Base-by-base conservation (phyloP, 1,284 basidiomycete species). In the Ganoderma sinense region DNA sequence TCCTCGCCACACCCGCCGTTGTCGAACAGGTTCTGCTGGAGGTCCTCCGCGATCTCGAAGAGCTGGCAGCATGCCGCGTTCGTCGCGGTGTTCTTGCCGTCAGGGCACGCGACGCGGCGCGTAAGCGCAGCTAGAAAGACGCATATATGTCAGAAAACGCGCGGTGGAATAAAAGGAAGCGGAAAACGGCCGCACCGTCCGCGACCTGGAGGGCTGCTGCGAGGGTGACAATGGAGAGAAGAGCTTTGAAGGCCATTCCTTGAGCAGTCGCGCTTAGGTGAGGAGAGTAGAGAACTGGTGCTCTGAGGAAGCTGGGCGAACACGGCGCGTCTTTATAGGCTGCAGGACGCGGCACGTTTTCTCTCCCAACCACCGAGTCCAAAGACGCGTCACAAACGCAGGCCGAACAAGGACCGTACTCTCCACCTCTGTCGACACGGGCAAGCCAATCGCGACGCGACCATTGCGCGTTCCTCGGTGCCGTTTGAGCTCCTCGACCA, bases 51-150 rank as follows among this genome's bases (percentile, higher is more conserved):
- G 29, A 83, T 74, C 48, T 81, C 77, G 78, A 83, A 83, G 58
- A 78, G 74, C 65, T 77, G 73, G 71, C 82, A 84, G 75, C 83
- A 84, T 5, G 82, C 82, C 39, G 74, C 79, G 70, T 84, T 82
- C 2, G 80, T 76, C 36, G 80, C 82, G 16, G 76, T 78, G 61
- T 79, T 73, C 29, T 64, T 61, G 41, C 76, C 76, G 62, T 75
- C 75, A 41, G 75, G 70, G 66, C 76, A 77, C 29, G 76, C 69
- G 39, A 74, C 75, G 23, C 74, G 75, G 55, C 72, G 72, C 33
- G 72, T 73, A 45, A 77, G 64, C 36, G 76, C 76, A 64, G 71
- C 76, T 76, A 33, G 33, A 1, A 1, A 6, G 1, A 14, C 16
- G 41, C 29, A 6, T 33, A 56, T 11, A 4, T 18, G 48, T 29